A percentile compares a stretch with the other conserved stretches of the same genome.
Evolutionary conservation across 768 basidiomycete genomes (phyloP).

Genomic region (Boletus tylopilopsis): DNA sequence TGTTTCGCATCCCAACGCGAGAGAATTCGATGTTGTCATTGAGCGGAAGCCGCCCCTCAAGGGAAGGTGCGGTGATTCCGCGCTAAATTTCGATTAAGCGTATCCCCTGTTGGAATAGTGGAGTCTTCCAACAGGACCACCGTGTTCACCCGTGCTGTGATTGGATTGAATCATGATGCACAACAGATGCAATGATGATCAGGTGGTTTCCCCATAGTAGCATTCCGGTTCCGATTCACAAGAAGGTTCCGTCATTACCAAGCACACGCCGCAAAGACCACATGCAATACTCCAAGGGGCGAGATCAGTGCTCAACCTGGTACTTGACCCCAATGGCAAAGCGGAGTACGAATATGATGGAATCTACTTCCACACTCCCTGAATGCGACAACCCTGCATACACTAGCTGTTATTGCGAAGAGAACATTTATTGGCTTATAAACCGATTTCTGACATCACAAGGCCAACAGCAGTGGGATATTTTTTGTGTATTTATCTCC

Average conservation of each 20-base stretch:
- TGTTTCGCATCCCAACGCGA: background rate
- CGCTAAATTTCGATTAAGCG: background rate
- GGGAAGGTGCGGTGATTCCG: background rate
- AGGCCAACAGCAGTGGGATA: constrained; percentile 41
- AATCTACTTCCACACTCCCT: constrained; percentile 21
- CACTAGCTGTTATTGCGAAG: constrained; percentile 67
- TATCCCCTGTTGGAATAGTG: background rate
- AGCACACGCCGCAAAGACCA: background rate
- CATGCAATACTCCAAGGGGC: no score
- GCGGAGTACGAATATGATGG: constrained; percentile 25
- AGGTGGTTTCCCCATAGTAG: background rate
- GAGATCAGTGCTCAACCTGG: no score
- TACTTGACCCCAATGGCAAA: background rate
- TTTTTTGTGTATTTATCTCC: constrained; percentile 60
- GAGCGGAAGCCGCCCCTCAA: constrained; percentile 8
- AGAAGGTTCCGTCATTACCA: constrained; percentile 8
- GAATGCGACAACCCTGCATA: constrained; percentile 36
- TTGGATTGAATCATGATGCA: background rate
- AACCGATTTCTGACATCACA: constrained; percentile 36
- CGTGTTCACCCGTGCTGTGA: background rate
- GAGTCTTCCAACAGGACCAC: background rate
- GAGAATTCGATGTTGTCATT: background rate
- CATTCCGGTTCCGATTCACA: constrained; percentile 8
- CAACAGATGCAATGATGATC: background rate
- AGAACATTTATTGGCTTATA: constrained; percentile 64